phyloP scores from a whole-genome alignment of 179 eudicot species.

The Amaranthus tricolor region DNA sequence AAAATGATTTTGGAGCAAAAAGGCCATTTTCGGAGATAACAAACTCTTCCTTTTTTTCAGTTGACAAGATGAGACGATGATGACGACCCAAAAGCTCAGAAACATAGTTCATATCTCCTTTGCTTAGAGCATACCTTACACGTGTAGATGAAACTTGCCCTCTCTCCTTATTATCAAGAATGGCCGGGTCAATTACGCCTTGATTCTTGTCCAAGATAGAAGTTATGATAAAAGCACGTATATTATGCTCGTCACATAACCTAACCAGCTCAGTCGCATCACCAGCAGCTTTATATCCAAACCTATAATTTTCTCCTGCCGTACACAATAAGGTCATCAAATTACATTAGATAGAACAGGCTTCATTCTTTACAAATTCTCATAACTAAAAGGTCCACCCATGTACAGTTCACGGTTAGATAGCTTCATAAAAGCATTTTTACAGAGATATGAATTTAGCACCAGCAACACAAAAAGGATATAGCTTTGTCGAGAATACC shows the following conservation, averaged over 20 bases:
- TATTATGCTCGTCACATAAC: slow-evolving; percentile 65
- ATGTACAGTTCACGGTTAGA: too few species aligned
- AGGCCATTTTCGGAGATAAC: slow-evolving; percentile 32
- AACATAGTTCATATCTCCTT: slow-evolving; percentile 80
- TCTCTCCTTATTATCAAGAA: slow-evolving; percentile 52
- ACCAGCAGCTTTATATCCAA: slow-evolving; percentile 91
- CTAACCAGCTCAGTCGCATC: slow-evolving; percentile 74
- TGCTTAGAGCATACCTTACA: slow-evolving; percentile 78
- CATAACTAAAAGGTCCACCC: too few species aligned
- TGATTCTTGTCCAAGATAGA: slow-evolving; percentile 82
- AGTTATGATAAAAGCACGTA: slow-evolving; percentile 67
- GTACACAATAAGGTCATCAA: slow-evolving; percentile 11
- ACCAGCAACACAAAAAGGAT: not conserved
- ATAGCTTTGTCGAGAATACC: slow-evolving; percentile 39
- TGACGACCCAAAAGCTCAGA: slow-evolving; percentile 83
- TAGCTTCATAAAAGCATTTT: too few species aligned
- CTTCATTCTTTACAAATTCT: too few species aligned
- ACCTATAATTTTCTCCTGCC: slow-evolving; percentile 90
- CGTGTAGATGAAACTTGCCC: slow-evolving; percentile 98
- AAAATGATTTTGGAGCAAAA: slow-evolving; percentile 56
- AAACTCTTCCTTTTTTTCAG: slow-evolving; percentile 36
- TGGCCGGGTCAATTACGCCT: slow-evolving; percentile 24
- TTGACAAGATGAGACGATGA: slow-evolving; percentile 72
- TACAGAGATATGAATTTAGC: too few species aligned
- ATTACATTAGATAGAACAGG: not conserved